Conservation (phyloP, 2,329 filamentous ascomycete species). For the Diplocarpon mali region DNA sequence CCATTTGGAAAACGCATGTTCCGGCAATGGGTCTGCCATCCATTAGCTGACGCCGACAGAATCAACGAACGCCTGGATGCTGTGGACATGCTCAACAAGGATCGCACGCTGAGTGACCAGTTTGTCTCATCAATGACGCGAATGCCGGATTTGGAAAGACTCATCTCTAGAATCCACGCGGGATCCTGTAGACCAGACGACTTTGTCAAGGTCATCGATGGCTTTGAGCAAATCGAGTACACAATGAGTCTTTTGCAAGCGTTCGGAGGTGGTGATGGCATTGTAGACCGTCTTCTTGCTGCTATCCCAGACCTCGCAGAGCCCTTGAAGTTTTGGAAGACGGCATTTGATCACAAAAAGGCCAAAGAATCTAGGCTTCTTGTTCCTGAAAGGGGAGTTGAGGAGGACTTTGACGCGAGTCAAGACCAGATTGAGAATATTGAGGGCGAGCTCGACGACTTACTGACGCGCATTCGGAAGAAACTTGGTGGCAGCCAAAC, state of each 20-base stretch:
- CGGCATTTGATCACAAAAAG: constrained; percentile 75
- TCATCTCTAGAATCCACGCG: constrained; percentile 91
- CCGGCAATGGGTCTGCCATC: constrained; percentile 95
- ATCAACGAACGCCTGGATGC: constrained; percentile 94
- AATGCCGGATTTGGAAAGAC: constrained; percentile 85
- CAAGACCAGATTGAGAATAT: constrained; percentile 66
- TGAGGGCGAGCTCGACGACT: constrained; percentile 56
- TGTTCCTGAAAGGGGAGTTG: constrained; percentile 76
- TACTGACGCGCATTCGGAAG: constrained; percentile 61
- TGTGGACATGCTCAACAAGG: constrained; percentile 82
- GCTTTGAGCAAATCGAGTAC: constrained; percentile 96
- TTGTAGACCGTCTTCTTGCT: constrained; percentile 72
- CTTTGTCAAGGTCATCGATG: constrained; percentile 86
- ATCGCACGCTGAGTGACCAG: constrained; percentile 68
- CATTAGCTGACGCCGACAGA: constrained; percentile 70
- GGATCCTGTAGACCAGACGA: constrained; percentile 83
- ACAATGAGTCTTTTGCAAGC: constrained; percentile 71
- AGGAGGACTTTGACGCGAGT: constrained; percentile 84
- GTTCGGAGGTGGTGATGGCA: constrained; percentile 65
- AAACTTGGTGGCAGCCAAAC: constrained; percentile 59
- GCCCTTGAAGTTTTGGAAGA: constrained; percentile 74
- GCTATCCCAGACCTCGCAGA: constrained; percentile 76
- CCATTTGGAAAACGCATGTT: constrained; percentile 95
- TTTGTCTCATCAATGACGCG: constrained; percentile 82
- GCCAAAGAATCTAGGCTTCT: constrained; percentile 72